A percentile compares a stretch with the other conserved stretches of the same genome.
These are phyloP conservation scores for Colletotrichum sp. DNA, from an alignment of 2,329 filamentous ascomycete species.

Conservation along the genomic window DNA sequence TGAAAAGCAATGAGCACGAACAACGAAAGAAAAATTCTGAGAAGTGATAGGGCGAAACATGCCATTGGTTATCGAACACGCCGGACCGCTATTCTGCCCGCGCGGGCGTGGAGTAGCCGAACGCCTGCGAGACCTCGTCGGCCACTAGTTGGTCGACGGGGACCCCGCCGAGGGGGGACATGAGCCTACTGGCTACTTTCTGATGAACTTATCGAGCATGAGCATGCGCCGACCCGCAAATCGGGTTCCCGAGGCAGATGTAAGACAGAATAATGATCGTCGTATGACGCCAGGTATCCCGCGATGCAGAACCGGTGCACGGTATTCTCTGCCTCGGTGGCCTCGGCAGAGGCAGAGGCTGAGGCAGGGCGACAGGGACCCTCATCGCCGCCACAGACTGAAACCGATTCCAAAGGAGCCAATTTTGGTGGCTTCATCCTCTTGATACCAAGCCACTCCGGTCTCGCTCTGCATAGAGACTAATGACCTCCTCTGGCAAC, in stretches of 20 bases:
- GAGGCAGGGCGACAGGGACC: background rate
- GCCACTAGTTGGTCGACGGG: conserved; percentile 7
- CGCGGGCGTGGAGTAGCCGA: conserved; percentile 12
- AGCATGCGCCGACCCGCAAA: background rate
- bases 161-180: conserved; percentile 8
- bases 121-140: conserved; percentile 7
- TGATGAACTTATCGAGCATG: conserved; percentile 11
- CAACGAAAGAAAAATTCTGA: conserved; percentile 13
- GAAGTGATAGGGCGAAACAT: conserved; percentile 20
- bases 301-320: conserved; percentile 9
- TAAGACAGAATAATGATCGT: conserved; percentile 11
- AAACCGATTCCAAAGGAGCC: conserved; percentile 7
- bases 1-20: conserved; percentile 14
- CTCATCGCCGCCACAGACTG: background rate
- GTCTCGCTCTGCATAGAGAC: conserved; percentile 8
- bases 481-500: background rate
- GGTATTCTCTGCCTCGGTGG: background rate
- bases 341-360: background rate
- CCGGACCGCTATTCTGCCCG: conserved; percentile 4
- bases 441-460: conserved; percentile 6
- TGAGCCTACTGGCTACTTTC: background rate
- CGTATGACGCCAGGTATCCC: conserved; percentile 6
- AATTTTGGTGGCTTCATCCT: conserved; percentile 12
- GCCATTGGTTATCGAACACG: conserved; percentile 12
- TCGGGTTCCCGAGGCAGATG: background rate